phyloP scores from a whole-genome alignment of 805 yeast species.

The Suhomyces canberraensis region DNA sequence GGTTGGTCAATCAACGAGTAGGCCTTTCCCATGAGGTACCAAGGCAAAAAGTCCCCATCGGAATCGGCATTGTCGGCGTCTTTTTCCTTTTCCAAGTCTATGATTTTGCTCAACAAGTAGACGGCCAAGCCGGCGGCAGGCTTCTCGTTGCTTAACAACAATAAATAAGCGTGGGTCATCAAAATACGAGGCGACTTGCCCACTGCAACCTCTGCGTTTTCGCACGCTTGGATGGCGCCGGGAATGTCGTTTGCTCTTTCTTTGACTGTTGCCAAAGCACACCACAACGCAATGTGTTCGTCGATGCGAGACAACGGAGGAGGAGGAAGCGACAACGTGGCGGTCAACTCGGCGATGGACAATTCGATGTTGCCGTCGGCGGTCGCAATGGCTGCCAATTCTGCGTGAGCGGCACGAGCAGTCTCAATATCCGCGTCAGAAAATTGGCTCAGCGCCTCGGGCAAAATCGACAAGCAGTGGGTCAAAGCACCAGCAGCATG shows the following conservation, averaged over 20 bases:
- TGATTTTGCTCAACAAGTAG: slow-evolving; percentile 29
- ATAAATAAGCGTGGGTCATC: slow-evolving; percentile 48
- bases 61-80: slow-evolving; percentile 12
- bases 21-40: slow-evolving; percentile 55
- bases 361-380: slow-evolving; percentile 48
- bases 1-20: slow-evolving; percentile 46
- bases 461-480: slow-evolving; percentile 42
- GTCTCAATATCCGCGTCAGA: slow-evolving; percentile 39
- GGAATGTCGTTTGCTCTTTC: slow-evolving; percentile 49
- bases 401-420: slow-evolving; percentile 52
- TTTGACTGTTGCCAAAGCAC: slow-evolving; percentile 49
- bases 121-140: slow-evolving; percentile 35
- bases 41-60: slow-evolving; percentile 53
- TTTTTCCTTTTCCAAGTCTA: slow-evolving; percentile 21
- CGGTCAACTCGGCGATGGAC: slow-evolving; percentile 48
- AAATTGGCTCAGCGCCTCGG: slow-evolving; percentile 27
- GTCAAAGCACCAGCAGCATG: slow-evolving; percentile 49
- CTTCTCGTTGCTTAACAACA: slow-evolving; percentile 30
- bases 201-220: slow-evolving; percentile 43
- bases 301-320: slow-evolving; percentile 43
- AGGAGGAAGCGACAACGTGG: slow-evolving; percentile 49
- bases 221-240: slow-evolving; percentile 50
- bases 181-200: slow-evolving; percentile 45
- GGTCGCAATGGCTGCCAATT: slow-evolving; percentile 53
- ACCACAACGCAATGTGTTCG: slow-evolving; percentile 51